phyloP scores from a whole-genome alignment of 2,329 filamentous ascomycete species.

The Myriangium duriaei region DNA sequence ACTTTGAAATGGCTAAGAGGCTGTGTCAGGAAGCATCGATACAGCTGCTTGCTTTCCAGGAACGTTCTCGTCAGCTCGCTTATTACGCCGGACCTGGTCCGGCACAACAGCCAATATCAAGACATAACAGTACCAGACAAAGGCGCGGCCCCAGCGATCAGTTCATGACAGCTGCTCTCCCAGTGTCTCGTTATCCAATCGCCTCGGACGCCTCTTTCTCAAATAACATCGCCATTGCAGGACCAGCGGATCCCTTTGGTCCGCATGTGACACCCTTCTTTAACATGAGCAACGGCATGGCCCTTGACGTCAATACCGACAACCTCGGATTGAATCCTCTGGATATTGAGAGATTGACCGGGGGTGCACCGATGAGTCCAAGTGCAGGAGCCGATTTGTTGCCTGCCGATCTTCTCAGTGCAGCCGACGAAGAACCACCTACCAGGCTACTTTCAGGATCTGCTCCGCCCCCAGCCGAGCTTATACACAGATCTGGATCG shows the following conservation, averaged over 20 bases:
- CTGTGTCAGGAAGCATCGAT: conserved; percentile 41
- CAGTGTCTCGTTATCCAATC: conserved; percentile 28
- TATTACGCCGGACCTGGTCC: conserved; percentile 25
- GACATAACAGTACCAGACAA: conserved; percentile 18
- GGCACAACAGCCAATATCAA: conserved; percentile 14
- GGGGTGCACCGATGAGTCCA: conserved; percentile 61
- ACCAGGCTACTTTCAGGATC: neutral
- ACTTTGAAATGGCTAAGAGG: conserved; percentile 21
- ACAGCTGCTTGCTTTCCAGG: conserved; percentile 29
- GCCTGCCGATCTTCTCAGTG: conserved; percentile 48
- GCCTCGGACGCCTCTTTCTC: conserved; percentile 34
- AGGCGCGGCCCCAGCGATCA: conserved; percentile 25
- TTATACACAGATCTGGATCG: conserved; percentile 11
- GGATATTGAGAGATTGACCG: conserved; percentile 48
- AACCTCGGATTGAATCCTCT: conserved; percentile 44
- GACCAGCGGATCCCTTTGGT: conserved; percentile 36
- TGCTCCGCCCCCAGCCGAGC: conserved; percentile 16
- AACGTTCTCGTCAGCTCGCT: conserved; percentile 27
- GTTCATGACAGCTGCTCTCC: conserved; percentile 15
- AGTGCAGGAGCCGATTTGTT: conserved; percentile 57
- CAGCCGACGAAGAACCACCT: conserved; percentile 18
- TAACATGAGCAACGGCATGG: conserved; percentile 51
- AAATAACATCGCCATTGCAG: conserved; percentile 33
- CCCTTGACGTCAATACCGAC: conserved; percentile 29
- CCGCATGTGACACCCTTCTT: conserved; percentile 37